Conservation (phyloP, 2,329 filamentous ascomycete genomes). For the Claviceps humidiphila region DNA sequence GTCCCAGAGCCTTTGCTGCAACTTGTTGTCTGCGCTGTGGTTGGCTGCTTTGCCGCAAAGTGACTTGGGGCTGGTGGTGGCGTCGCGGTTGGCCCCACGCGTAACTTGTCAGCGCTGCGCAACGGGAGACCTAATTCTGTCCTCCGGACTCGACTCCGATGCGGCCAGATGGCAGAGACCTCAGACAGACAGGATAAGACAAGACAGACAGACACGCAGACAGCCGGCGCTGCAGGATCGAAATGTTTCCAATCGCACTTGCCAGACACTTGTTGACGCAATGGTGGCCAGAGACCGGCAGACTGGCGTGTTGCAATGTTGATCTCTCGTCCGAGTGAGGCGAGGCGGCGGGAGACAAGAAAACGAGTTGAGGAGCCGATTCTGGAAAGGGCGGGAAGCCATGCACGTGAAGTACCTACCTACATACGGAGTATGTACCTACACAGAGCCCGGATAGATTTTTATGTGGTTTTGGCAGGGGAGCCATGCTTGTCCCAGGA, state of each 20-base stretch:
- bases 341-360: background rate
- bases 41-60: background rate
- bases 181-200: no score
- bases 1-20: background rate
- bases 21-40: background rate
- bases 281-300: background rate
- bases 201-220: no score
- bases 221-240: no score
- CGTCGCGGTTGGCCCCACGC: background rate
- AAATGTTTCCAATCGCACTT: background rate
- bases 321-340: background rate
- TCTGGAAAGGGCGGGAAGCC: conserved; percentile 4
- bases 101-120: background rate
- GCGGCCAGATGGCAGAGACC: no score
- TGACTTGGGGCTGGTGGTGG: background rate
- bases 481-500: conserved; percentile 1
- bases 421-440: background rate
- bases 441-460: background rate
- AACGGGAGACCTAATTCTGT: background rate
- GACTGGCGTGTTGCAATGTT: background rate
- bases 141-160: background rate
- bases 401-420: conserved; percentile 4
- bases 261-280: background rate
- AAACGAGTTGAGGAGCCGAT: conserved; percentile 1
- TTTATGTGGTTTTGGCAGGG: conserved; percentile 4